Conservation (phyloP, 1,139 yeast genomes). For the Candida labiduridarum region DNA sequence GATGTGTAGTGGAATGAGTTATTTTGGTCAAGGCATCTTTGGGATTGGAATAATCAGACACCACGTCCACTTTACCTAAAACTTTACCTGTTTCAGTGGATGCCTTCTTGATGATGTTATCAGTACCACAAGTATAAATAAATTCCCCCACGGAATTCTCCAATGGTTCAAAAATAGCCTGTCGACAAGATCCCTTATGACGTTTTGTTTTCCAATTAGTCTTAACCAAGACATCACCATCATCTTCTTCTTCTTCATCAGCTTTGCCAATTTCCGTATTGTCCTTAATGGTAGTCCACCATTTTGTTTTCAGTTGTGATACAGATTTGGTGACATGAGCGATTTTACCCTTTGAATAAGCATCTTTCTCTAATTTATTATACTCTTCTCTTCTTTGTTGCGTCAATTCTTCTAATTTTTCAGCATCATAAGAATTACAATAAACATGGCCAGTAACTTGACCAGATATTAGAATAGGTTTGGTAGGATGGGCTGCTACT, state of each 20-base stretch:
- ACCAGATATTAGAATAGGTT: slow-evolving; percentile 68
- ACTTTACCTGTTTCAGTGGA: slow-evolving; percentile 76
- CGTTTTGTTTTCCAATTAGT: slow-evolving; percentile 83
- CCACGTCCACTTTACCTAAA: slow-evolving; percentile 47
- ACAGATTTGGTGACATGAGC: slow-evolving; percentile 33
- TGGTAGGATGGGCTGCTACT: slow-evolving; percentile 77
- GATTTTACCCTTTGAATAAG: slow-evolving; percentile 30
- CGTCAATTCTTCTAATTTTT: slow-evolving; percentile 38
- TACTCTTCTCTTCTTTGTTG: slow-evolving; percentile 24
- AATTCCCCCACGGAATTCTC: slow-evolving; percentile 50
- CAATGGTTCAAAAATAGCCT: slow-evolving; percentile 64
- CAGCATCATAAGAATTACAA: slow-evolving; percentile 57
- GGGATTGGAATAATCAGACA: slow-evolving; percentile 26
- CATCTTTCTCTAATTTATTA: slow-evolving; percentile 24
- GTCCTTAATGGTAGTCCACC: slow-evolving; percentile 53
- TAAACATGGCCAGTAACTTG: slow-evolving; percentile 77
- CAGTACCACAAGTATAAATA: slow-evolving; percentile 76
- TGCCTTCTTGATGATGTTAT: slow-evolving; percentile 78
- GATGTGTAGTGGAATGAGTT: slow-evolving; percentile 63
- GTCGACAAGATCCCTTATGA: slow-evolving; percentile 88
- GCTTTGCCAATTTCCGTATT: slow-evolving; percentile 30
- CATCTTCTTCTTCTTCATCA: no score
- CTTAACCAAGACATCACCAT: slow-evolving; percentile 24
- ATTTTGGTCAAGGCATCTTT: slow-evolving; percentile 59
- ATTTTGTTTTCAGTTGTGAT: slow-evolving; percentile 42